A percentile compares a stretch with the other conserved stretches of the same genome.
These are phyloP conservation scores for Pichia phayaonensis DNA, from an alignment of 805 yeast species.

Conservation along the genomic window DNA sequence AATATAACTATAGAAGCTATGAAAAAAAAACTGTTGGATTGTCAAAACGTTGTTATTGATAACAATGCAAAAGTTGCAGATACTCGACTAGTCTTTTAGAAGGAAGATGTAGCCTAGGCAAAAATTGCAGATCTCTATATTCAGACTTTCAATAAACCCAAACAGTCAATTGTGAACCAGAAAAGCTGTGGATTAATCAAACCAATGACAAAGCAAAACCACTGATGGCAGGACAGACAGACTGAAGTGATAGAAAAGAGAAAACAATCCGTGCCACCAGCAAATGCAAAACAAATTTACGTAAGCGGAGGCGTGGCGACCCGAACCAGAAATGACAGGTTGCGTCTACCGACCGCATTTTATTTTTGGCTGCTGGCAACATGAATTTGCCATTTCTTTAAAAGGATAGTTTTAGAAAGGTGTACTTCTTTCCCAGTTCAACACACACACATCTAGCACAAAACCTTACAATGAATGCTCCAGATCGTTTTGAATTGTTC, in stretches of 20 bases:
- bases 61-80: neutral
- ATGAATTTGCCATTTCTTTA: neutral
- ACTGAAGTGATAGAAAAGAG: neutral
- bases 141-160: neutral
- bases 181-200: neutral
- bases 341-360: neutral
- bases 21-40: neutral
- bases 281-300: neutral
- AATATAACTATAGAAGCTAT: neutral
- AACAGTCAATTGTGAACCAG: neutral
- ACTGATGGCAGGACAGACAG: neutral
- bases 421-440: neutral
- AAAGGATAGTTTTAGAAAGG: too few relatives aligned
- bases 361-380: neutral
- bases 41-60: neutral
- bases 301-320: neutral
- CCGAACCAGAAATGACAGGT: neutral
- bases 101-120: neutral
- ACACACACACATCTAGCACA: neutral
- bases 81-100: neutral
- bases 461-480: constrained; percentile 76
- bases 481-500: constrained; percentile 96
- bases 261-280: neutral
- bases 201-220: neutral
- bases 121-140: neutral